These are phyloP conservation scores for Pezicula carpinea DNA, from an alignment of 2,329 filamentous ascomycete genomes.

Conservation along the genomic window DNA sequence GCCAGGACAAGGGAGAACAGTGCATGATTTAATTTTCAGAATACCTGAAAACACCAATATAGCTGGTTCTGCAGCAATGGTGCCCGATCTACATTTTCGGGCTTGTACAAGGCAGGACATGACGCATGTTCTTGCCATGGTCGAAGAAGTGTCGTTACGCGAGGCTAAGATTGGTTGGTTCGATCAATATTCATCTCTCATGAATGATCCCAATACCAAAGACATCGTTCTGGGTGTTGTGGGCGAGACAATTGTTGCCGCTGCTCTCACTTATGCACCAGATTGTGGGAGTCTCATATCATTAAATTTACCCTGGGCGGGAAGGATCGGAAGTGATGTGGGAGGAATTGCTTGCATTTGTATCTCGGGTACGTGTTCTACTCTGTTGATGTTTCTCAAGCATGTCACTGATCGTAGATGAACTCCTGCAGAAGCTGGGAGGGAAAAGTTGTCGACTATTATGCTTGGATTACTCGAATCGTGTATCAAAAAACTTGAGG, in stretches of 20 bases:
- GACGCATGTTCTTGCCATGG: slow-evolving; percentile 42
- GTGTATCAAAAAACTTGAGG: slow-evolving; percentile 42
- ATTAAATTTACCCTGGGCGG: slow-evolving; percentile 52
- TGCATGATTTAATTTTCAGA: slow-evolving; percentile 49
- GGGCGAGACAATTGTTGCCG: slow-evolving; percentile 43
- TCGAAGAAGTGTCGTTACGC: slow-evolving; percentile 41
- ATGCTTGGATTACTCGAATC: slow-evolving; percentile 49
- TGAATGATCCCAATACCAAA: slow-evolving; percentile 41
- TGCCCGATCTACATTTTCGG: slow-evolving; percentile 35
- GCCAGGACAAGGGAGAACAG: slow-evolving; percentile 44
- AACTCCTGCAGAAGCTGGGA: not conserved
- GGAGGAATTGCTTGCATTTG: slow-evolving; percentile 59
- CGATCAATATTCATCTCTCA: slow-evolving; percentile 51
- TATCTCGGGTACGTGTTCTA: slow-evolving; percentile 43
- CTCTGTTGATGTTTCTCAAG: not conserved
- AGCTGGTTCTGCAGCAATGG: slow-evolving; percentile 34
- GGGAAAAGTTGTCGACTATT: slow-evolving; percentile 42
- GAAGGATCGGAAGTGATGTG: slow-evolving; percentile 43
- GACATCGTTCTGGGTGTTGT: slow-evolving; percentile 52
- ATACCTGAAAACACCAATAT: slow-evolving; percentile 36
- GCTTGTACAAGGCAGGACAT: slow-evolving; percentile 35
- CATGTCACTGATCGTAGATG: not conserved
- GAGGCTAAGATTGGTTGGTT: slow-evolving; percentile 52
- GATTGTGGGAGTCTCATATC: slow-evolving; percentile 40
- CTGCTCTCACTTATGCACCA: slow-evolving; percentile 50